Base-by-base conservation (phyloP, 1,284 basidiomycete genomes). In the Heterobasidion occidentale region DNA sequence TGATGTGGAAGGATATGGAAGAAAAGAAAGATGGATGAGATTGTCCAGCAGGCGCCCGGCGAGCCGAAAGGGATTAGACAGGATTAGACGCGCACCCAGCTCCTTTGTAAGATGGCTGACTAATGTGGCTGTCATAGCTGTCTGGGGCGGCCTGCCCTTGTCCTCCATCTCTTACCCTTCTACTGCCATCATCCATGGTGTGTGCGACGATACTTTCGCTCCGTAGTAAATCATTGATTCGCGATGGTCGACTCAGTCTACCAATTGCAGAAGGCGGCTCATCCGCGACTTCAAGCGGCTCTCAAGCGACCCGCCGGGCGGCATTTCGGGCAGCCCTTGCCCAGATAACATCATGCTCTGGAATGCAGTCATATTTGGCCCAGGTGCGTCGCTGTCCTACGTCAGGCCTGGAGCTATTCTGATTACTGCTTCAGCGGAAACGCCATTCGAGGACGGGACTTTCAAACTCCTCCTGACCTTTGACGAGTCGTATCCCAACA, bases 281-380 rank as follows among this genome's bases (percentile, higher is more conserved):
- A 94, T 98, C 62, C 88, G 94, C 58, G 94, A 98, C 75, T 98
- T 98, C 74, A 98, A 98, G 75, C 82, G 94, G 42, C 81, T 99
- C 38, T 92, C 92, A 45, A 88, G 86, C 15, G 96, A 98, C 69
- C 94, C 96, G 4, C 96, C 96, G 1, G 89, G 92, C 57, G 96
- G 96, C 9, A 94, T 98, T 64, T 95, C 92, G 12, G 96, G 96
- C 33, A 94, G 93, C 63, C 96, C 96, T 66, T 95, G 93, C 69
- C 88, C 93, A 0, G 96, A 98, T 71, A 98, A 98, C 70, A 96
- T 99, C 71, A 96, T 98, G 92, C 79, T 98, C 11, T 99, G 96
- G 96, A 98, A 99, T 68, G 96, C 96, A 1, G 96, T 99, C 62
- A 99, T 99, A 64, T 98, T 99, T 68, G 96, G 96, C 0, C 96